Base-by-base conservation (phyloP, 495 filamentous ascomycete species). In the Penicillium ochrochloron region DNA sequence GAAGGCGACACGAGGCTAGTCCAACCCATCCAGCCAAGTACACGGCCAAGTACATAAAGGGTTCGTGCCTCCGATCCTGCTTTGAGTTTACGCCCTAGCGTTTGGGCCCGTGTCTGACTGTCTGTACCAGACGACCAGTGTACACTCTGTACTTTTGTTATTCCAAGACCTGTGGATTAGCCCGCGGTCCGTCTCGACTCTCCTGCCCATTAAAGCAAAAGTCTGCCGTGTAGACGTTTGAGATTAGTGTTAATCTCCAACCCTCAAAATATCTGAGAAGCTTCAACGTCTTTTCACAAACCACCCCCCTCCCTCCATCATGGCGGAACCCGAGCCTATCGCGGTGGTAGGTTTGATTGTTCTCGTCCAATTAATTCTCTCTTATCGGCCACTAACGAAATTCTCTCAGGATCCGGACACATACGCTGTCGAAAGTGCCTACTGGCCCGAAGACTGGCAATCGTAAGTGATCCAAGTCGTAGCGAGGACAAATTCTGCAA, bases 391-490 rank as follows among this genome's bases (percentile, higher is more conserved):
- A 44, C 25, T 44, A 35, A 60, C 17, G 2, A 10, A 37, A 15
- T 19, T 9, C 34, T 8, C 19, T 7, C 25, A 64, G 46, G 66
- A 66, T 34, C 67, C 64, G 27, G 64, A 64, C 34, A 34, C 66
- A 21, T 66, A 69, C 58, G 64, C 51, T 5, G 34, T 35, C 29
- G 53, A 58, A n/a, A 35, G 34, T 19, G 10, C 51, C 9, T 61
- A 63, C 46, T 54, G 37, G 17, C 67, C 67, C 41, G 54, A 64
- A 27, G 67, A 69, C 53, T 69, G 64, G 60, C 64, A 61, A 31
- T 69, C 67, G 67, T 69, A 41, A 55, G 66, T 69, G 34, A 25
- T 21, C 44, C 44, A 48, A 48, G 44, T 33, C 31, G 31, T 23
- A 48, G 44, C 44, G 21, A 48, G 7, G 21, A 19, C 44, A 48